Base-by-base conservation (phyloP, 768 basidiomycete species). In the Tricholoma saponaceum region DNA sequence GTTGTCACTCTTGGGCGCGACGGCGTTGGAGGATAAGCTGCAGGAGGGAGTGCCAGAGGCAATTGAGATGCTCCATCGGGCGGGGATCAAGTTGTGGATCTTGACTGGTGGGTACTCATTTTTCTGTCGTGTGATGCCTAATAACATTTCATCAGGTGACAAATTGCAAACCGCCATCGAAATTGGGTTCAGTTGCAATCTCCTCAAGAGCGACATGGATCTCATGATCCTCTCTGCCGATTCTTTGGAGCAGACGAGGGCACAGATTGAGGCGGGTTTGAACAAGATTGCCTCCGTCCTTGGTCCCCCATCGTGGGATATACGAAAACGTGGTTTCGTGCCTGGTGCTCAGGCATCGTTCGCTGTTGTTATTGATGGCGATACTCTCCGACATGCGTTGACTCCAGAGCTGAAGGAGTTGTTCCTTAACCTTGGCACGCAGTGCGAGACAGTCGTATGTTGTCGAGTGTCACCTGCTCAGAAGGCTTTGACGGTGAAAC, bases 151-250 rank as follows among this genome's bases (percentile, higher is more conserved):
- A 58, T 4, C 51, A 89, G 92, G 95, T 25, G 96, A 99, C 74
- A 99, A 99, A 72, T 79, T 98, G 0, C 95, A 98, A 71, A 99
- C 96, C 0, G 96, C 96, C 13, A 98, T 99, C 67, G 96, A 98
- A 70, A 98, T 99, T 60, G 96, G 91, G 10, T 98, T 91, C 79
- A 90, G 87, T 64, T 97, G 96, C 75, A 98, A 98, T 69, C 77
- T 98, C 16, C 83, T 98, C 59, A 95, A 96, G 74, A 86, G 79
- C 67, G 86, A 90, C 58, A 98, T 96, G 95, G 95, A 98, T 57
- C 75, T 98, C 57, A 97, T 98, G 94, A 98, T 98, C 67, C 76
- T 98, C 22, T 95, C 95, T 0, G 90, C 95, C 1, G 90, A 92
- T 55, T 81, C 83, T 0, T 74, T 79, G 18, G 89, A 90, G 55